phyloP scores from a whole-genome alignment of 2,329 filamentous ascomycete genomes.

The Ophiosphaerella korrae region DNA sequence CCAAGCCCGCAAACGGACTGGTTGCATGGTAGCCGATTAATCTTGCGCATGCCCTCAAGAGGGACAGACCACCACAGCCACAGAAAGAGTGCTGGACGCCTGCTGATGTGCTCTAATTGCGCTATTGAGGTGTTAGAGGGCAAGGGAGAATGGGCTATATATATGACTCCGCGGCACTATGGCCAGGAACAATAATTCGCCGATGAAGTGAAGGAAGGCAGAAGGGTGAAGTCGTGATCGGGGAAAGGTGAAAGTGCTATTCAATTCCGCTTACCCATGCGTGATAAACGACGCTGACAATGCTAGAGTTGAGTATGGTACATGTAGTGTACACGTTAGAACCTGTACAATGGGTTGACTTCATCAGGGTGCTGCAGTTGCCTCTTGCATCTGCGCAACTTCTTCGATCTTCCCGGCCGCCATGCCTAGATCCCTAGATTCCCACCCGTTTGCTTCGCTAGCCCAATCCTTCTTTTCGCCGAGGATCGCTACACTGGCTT shows the following conservation, averaged over 20 bases:
- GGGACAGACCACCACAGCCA: constrained; percentile 31
- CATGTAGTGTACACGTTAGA: constrained; percentile 17
- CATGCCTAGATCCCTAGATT: constrained; percentile 74
- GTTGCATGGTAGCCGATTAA: constrained; percentile 18
- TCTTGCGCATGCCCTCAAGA: constrained; percentile 28
- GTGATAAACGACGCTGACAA: constrained; percentile 7
- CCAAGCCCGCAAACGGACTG: constrained; percentile 15
- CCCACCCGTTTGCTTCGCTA: constrained; percentile 68
- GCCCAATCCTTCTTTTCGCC: constrained; percentile 84
- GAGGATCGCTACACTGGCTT: constrained; percentile 73
- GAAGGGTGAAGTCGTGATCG: not conserved
- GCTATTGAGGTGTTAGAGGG: constrained; percentile 19
- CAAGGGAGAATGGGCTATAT: not conserved
- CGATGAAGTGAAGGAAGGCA: not conserved
- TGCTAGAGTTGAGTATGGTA: constrained; percentile 22
- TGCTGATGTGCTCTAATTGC: constrained; percentile 38
- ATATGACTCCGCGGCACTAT: not conserved
- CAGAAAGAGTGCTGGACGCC: constrained; percentile 25
- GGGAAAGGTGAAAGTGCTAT: constrained; percentile 12
- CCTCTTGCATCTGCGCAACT: constrained; percentile 25
- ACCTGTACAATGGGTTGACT: not conserved
- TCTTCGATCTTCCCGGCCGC: constrained; percentile 35
- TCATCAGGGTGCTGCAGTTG: constrained; percentile 13
- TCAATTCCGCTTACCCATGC: constrained; percentile 17
- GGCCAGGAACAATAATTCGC: not conserved